Evolutionary conservation across 1,284 basidiomycete genomes (phyloP), one percentile per base, ranked within the genome.

Genomic region (Pyrrhoderma lamaoense): DNA sequence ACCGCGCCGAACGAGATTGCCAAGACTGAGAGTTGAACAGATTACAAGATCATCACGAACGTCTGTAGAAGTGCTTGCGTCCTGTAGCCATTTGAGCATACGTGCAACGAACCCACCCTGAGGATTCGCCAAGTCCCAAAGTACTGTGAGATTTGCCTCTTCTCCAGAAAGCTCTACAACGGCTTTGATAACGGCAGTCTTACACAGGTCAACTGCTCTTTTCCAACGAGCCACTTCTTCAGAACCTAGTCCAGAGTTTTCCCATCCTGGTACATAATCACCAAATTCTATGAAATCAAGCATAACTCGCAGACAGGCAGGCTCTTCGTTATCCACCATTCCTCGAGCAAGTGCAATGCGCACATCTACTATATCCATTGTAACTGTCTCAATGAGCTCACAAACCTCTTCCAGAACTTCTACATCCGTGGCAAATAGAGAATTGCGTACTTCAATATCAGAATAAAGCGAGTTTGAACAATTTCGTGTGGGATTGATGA

Each of bases 131-230:
- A 79, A 73, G 55, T 82, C 79, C 78, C 82, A 89, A 11, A 93
- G 69, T 5, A 82, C 75, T 50, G 86, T 80, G 57, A 80, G 77
- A 59, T 89, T 92, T 58, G 76, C 80, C 58, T 90, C 84, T 61
- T 93, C 88, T 23, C 88, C 89, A 2, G 87, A 80, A 19, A 89
- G 76, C 57, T 89, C 89, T 11, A 97, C 90, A 14, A 96, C 75
- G 1, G 84, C 80, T 59, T 90, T 89, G 59, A 93, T 82, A 2
- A 91, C 70, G 0, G 85, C 85, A 0, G 83, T 87, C 70, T 95
- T 97, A 66, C 87, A 88, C 23, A 82, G 75, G 53, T 83, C 80
- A 53, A 95, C 85, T 0, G 75, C 73, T 61, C 89, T 89, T 60
- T 83, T 75, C 65, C 79, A 82, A 35, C 67, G 63, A 19, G 59